A percentile compares a stretch with the other conserved stretches of the same genome.
Evolutionary conservation across 768 basidiomycete genomes (phyloP).

Genomic region (Podaxis rugospora): DNA sequence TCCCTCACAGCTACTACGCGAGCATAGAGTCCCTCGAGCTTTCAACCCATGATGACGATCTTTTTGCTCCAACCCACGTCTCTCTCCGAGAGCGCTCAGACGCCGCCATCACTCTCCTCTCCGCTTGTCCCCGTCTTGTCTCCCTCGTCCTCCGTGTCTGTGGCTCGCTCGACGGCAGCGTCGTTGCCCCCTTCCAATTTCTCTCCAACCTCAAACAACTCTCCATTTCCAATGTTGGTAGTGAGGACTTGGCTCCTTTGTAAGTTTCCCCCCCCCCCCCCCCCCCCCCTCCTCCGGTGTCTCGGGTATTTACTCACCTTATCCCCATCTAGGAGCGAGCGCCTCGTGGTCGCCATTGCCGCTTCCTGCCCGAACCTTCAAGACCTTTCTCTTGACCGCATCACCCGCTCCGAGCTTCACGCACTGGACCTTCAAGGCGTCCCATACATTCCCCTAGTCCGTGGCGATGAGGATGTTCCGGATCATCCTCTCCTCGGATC

Average conservation of each 20-base stretch:
- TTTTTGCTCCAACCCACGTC: conserved; percentile 17
- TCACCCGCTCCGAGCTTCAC: conserved; percentile 65
- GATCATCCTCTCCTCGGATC: conserved; percentile 48
- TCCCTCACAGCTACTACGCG: conserved; percentile 49
- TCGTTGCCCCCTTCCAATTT: conserved; percentile 44
- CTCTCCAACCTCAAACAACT: conserved; percentile 40
- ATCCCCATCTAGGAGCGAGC: conserved; percentile 48
- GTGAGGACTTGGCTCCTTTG: conserved; percentile 40
- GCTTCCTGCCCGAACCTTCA: conserved; percentile 51
- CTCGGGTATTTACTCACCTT: conserved; percentile 8
- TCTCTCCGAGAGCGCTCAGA: conserved; percentile 34
- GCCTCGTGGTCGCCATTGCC: conserved; percentile 66
- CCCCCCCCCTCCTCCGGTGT: conserved; percentile 13
- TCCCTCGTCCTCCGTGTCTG: conserved; percentile 43
- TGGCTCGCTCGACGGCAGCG: conserved; percentile 44
- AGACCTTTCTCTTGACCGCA: conserved; percentile 54
- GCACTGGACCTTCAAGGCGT: conserved; percentile 52
- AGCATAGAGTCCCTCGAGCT: conserved; percentile 53
- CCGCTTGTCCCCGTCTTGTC: conserved; percentile 41
- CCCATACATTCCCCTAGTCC: conserved; percentile 56
- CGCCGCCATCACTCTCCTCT: conserved; percentile 45
- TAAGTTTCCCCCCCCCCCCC: too few species aligned
- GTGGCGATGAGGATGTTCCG: conserved; percentile 58
- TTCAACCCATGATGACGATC: conserved; percentile 25
- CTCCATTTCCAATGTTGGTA: conserved; percentile 41